These are phyloP conservation scores for Syzygium jambos DNA, from an alignment of 345 rosid genomes.

Conservation along the genomic window DNA sequence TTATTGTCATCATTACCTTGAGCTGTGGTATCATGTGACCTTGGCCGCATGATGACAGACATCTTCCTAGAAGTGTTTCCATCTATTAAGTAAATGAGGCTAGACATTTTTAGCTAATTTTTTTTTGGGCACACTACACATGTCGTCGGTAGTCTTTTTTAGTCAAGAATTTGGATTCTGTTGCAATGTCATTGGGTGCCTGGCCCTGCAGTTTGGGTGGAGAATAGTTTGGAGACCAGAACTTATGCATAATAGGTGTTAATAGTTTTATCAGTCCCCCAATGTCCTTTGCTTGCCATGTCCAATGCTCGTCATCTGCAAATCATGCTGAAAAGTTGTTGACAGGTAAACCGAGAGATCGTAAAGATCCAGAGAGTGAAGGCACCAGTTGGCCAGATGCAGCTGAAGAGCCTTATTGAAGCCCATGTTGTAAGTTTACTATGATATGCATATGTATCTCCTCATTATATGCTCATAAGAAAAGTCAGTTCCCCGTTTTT, in stretches of 20 bases:
- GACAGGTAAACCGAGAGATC: constrained; percentile 81
- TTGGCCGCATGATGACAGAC: background rate
- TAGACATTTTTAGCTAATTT: background rate
- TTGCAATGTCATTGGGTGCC: background rate
- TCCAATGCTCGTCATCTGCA: background rate
- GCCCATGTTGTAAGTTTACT: constrained; percentile 77
- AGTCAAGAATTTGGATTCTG: background rate
- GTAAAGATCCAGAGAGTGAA: constrained; percentile 90
- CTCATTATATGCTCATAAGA: background rate
- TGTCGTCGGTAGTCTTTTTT: background rate
- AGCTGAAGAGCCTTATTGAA: constrained; percentile 81
- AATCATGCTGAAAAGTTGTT: background rate
- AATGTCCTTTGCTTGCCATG: background rate
- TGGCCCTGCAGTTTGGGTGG: background rate
- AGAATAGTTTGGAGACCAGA: background rate
- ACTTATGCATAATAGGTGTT: background rate
- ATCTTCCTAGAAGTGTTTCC: background rate
- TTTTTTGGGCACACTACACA: background rate
- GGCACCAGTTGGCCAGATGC: constrained; percentile 97
- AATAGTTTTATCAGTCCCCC: background rate
- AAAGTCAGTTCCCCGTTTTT: background rate
- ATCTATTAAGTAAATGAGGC: background rate
- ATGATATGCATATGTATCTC: background rate
- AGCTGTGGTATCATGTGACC: background rate
- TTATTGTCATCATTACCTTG: background rate